Evolutionary conservation across 306 rosid genomes (phyloP), one percentile per base, ranked within the genome.

Genomic region (Canavalia gladiata): DNA sequence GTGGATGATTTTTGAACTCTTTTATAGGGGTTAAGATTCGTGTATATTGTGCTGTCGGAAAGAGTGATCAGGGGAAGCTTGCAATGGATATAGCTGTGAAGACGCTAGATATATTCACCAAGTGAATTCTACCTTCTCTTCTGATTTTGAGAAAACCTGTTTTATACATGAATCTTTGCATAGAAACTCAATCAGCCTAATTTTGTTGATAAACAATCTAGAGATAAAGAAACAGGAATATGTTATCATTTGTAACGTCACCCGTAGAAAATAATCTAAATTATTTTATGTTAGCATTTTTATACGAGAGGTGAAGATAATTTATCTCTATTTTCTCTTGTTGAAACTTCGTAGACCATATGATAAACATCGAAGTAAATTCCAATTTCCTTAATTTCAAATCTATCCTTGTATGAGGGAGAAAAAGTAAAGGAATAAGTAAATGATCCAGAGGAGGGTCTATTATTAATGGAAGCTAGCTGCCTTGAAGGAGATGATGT

Each of bases 1-100:
- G 4, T 52, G 4, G 8, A 74, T 82, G 41, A 10, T 68, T 11
- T 62, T 71, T 62, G 6, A 77, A 28, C 55, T 66, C 41, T 68
- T 70, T 28, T 77, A 18, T 90, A 92, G 94, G 94, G 79, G 76
- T 85, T 6, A 79, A 67, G 76, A 91, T 87, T 78, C 75, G 87
- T 31, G 81, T 78, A 56, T 87, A 87, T 79, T 90, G 97, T 80
- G 83, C 88, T 2, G 77, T 84, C 80, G 94, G 94, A 31, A 87
- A 84, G 79, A 75, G 78, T 29, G 87, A 92, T 50, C 70, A 86
- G 30, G 90, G 91, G 76, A 83, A 81, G 64, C 83, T 85, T 81
- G 87, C 94, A 64, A 52, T 92, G 77, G 77, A 83, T 77, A 51
- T 88, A 76, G 93, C 90, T 66, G 81, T 92, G 54, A 86, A 83